Evolutionary conservation across 306 rosid species (phyloP), one percentile per base, ranked within the genome.

Genomic region (Alnus rubra): DNA sequence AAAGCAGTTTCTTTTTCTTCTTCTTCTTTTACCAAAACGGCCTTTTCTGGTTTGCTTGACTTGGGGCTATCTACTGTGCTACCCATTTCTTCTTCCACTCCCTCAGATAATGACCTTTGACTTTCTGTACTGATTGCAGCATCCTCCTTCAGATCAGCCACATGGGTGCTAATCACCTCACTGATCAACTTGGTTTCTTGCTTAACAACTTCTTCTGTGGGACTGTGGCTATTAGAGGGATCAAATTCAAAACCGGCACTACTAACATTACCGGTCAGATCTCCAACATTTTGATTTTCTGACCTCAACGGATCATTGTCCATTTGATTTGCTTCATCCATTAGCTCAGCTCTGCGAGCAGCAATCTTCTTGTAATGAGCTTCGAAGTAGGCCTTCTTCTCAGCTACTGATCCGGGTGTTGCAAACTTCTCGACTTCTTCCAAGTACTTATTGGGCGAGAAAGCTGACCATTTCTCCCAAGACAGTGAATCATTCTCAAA

Each of bases 401-500:
- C 91, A 18, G 98, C 98, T 52, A 95, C 98, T 33, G 98, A 95
- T 81, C 98, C 98, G 30, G 98, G 97, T 0, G 96, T 92, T 14
- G 98, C 97, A 69, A 90, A 95, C 84, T 95, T 95, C 86, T 88
- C 98, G 73, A 95, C 98, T 85, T 95, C 98, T 78, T 95, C 98
- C 82, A 95, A 83, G 80, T 95, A 95, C 91, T 90, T 95, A 30
- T 95, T 95, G 0, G 96, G 96, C 28, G 98, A 95, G 67, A 95
- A 95, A 52, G 98, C 73, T 5, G 98, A 95, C 97, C 97, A 95
- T 88, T 90, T 95, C 90, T 95, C 98, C 98, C 98, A 95, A 49
- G 98, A 91, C 74, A 95, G 82, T 6, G 97, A 85, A 83, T 92
- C 98, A 73, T 87, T 92, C 92, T 91, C 98, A 79, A 95, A 95